Evolutionary conservation across 2,329 filamentous ascomycete genomes (phyloP).

Genomic region (Penicillium verrucosum): DNA sequence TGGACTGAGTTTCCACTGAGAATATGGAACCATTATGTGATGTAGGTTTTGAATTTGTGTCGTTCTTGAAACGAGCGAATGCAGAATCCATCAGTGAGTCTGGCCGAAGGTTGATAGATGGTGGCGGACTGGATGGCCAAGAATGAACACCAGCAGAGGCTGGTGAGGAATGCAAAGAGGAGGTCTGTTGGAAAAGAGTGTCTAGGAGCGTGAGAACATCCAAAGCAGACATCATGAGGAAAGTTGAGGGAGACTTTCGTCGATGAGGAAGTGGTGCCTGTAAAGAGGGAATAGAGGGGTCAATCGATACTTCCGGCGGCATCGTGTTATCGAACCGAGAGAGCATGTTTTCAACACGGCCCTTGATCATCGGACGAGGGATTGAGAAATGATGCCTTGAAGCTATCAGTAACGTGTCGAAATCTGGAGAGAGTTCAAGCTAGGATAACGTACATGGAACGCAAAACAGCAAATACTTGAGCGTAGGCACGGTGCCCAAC

Average conservation of each 20-base stretch:
- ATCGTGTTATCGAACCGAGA: constrained; percentile 24
- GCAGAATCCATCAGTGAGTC: constrained; percentile 31
- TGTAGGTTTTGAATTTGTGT: constrained; percentile 24
- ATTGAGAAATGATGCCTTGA: constrained; percentile 38
- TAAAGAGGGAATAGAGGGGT: background rate
- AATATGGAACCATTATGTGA: constrained; percentile 29
- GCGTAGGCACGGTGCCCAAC: constrained; percentile 77
- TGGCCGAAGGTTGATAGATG: constrained; percentile 16
- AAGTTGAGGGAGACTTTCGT: constrained; percentile 49
- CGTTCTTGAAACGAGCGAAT: constrained; percentile 32
- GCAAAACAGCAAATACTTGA: constrained; percentile 71
- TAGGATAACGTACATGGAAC: constrained; percentile 58
- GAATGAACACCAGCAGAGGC: constrained; percentile 26
- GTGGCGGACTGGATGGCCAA: constrained; percentile 19
- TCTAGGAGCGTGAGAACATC: constrained; percentile 79
- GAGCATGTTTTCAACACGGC: constrained; percentile 41
- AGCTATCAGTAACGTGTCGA: constrained; percentile 1
- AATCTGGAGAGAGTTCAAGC: constrained; percentile 29
- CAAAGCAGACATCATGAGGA: constrained; percentile 72
- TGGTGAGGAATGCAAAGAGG: constrained; percentile 28
- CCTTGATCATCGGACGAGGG: constrained; percentile 32
- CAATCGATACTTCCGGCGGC: constrained; percentile 1
- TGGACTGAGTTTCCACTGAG: constrained; percentile 31
- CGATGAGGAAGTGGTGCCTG: constrained; percentile 51
- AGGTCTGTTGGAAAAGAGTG: constrained; percentile 66